phyloP scores from a whole-genome alignment of 257 asterid genomes.

The Orobanche coerulescens region DNA sequence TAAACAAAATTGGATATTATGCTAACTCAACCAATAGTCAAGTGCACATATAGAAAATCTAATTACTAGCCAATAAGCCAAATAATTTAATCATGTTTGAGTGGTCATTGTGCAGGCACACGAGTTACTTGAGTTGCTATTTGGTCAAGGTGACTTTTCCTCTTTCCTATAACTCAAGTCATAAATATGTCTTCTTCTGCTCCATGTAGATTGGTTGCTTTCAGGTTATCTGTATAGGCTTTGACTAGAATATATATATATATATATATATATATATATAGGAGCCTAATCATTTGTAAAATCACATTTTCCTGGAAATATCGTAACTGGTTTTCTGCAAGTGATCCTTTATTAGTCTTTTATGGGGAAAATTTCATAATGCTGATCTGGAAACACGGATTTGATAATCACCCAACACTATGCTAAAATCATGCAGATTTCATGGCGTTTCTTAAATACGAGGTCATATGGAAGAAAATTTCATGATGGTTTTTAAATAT shows the following conservation, averaged over 20 bases:
- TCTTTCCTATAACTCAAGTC: conserved; percentile 8
- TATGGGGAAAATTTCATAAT: neutral
- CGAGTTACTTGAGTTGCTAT: conserved; percentile 69
- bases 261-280: too few species aligned
- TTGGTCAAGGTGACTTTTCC: conserved; percentile 49
- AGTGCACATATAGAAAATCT: too few species aligned
- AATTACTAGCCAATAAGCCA: too few species aligned
- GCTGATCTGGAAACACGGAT: neutral
- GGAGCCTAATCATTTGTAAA: neutral
- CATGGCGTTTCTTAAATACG: neutral
- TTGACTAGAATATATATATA: neutral
- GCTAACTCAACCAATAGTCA: too few species aligned
- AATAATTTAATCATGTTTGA: too few species aligned
- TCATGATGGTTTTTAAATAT: neutral
- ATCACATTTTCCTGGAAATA: neutral
- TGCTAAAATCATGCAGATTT: neutral
- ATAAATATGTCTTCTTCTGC: neutral
- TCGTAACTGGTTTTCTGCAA: neutral
- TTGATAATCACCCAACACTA: neutral
- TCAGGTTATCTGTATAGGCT: neutral
- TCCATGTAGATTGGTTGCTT: neutral
- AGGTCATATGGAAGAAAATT: neutral
- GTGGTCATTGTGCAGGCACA: conserved; percentile 72
- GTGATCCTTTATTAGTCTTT: neutral
- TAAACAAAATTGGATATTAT: too few species aligned